These are phyloP conservation scores for Zymoseptoria tritici DNA, from an alignment of 2,329 filamentous ascomycete species.

Conservation along the genomic window DNA sequence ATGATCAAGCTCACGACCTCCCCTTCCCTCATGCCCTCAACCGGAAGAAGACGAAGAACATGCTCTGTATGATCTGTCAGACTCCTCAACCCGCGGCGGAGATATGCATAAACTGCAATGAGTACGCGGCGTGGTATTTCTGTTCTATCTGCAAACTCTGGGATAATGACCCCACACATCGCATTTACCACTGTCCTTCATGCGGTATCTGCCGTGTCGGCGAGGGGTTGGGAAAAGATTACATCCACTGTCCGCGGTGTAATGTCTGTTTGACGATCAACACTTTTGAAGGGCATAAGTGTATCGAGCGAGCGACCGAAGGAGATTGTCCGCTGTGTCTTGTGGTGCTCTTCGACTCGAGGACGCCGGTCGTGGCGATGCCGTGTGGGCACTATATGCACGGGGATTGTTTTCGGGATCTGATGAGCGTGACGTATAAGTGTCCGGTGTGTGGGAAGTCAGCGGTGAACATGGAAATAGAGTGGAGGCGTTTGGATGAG, in stretches of 20 bases:
- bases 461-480: constrained; percentile 93
- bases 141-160: constrained; percentile 93
- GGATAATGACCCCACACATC: constrained; percentile 86
- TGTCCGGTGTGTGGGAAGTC: constrained; percentile 96
- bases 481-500: constrained; percentile 84
- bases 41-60: constrained; percentile 78
- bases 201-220: constrained; percentile 93
- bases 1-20: constrained; percentile 70
- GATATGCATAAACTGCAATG: constrained; percentile 67
- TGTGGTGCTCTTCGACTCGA: constrained; percentile 92
- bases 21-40: constrained; percentile 50
- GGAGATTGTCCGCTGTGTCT: constrained; percentile 96
- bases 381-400: constrained; percentile 94
- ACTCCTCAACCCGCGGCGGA: constrained; percentile 77
- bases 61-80: constrained; percentile 94
- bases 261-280: constrained; percentile 90
- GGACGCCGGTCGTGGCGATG: constrained; percentile 85
- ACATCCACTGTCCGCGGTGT: constrained; percentile 97
- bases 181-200: constrained; percentile 92
- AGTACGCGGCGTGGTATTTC: constrained; percentile 78
- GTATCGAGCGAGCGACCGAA: constrained; percentile 88
- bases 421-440: constrained; percentile 86
- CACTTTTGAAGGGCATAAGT: constrained; percentile 77
- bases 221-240: constrained; percentile 88
- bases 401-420: constrained; percentile 76